These are phyloP conservation scores for Carex myosuroides DNA, from an alignment of 176 grass and related monocot species.

Conservation along the genomic window DNA sequence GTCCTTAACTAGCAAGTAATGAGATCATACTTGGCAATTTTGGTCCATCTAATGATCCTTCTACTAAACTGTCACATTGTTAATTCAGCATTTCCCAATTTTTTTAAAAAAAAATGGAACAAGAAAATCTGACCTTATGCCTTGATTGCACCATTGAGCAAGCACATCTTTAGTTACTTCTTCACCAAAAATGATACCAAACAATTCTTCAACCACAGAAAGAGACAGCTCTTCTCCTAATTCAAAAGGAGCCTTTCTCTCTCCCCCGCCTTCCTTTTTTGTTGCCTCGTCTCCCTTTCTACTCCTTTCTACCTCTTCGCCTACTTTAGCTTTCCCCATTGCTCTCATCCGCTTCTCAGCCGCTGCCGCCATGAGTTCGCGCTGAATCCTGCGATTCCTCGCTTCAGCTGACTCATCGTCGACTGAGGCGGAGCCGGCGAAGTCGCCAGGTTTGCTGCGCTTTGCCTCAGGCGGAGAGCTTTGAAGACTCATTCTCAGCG, in stretches of 20 bases:
- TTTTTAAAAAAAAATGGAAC: not conserved
- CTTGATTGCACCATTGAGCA: constrained; percentile 95
- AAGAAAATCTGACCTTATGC: constrained; percentile 57
- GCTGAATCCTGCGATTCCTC: constrained; percentile 51
- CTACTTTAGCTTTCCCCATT: constrained; percentile 23
- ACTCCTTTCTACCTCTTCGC: constrained; percentile 1
- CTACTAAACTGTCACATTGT: not conserved
- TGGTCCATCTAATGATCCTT: not conserved
- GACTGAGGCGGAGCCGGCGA: constrained; percentile 9
- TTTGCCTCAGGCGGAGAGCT: constrained; percentile 74
- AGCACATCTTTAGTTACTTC: constrained; percentile 63
- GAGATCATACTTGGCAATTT: not conserved
- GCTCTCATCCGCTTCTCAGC: constrained; percentile 66
- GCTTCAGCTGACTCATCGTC: constrained; percentile 55
- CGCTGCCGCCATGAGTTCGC: constrained; percentile 80
- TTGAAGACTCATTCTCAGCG: constrained; percentile 90
- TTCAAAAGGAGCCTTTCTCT: not conserved
- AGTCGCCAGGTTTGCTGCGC: constrained; percentile 59
- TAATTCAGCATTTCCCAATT: not conserved
- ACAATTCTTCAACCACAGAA: constrained; percentile 54
- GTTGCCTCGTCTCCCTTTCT: not conserved
- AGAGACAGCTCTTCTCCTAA: constrained; percentile 48
- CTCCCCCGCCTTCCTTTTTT: constrained; percentile 15
- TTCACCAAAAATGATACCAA: constrained; percentile 63
- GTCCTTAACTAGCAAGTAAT: not conserved